These are phyloP conservation scores for Fraxinus platypoda DNA, from an alignment of 305 asterid genomes.

Conservation along the genomic window DNA sequence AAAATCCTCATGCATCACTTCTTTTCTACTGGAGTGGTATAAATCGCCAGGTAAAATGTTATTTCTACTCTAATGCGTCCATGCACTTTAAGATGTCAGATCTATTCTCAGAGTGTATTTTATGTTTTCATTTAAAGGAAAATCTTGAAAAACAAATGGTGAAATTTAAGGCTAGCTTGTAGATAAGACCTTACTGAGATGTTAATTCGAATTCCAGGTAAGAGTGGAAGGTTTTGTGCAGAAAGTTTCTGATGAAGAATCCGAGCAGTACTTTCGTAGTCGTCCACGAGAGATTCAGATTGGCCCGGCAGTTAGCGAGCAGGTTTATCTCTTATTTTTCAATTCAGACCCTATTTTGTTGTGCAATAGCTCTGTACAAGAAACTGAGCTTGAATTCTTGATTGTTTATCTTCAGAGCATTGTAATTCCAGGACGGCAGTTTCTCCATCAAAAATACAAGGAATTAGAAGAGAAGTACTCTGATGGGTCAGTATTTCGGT, in stretches of 20 bases:
- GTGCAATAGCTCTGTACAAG: neutral
- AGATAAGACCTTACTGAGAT: neutral
- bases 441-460: constrained; percentile 32
- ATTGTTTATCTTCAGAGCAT: constrained; percentile 32
- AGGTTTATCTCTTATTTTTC: constrained; percentile 34
- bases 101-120: neutral
- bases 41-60: constrained; percentile 45
- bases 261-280: constrained; percentile 48
- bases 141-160: constrained; percentile 6
- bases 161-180: neutral
- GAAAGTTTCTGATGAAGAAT: constrained; percentile 49
- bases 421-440: constrained; percentile 39
- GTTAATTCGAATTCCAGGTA: constrained; percentile 29
- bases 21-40: constrained; percentile 51
- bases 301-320: constrained; percentile 47
- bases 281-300: constrained; percentile 57
- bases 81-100: neutral
- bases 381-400: constrained; percentile 4
- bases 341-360: neutral
- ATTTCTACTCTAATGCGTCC: neutral
- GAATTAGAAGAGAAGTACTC: constrained; percentile 42
- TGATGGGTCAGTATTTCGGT: constrained; percentile 35
- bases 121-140: constrained; percentile 1
- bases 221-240: constrained; percentile 52
- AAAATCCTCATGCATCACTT: constrained; percentile 46